Evolutionary conservation across 352 stramenopile genomes (phyloP), one percentile per base, ranked within the genome.

Genomic region (Globisporangium cederbergense): DNA sequence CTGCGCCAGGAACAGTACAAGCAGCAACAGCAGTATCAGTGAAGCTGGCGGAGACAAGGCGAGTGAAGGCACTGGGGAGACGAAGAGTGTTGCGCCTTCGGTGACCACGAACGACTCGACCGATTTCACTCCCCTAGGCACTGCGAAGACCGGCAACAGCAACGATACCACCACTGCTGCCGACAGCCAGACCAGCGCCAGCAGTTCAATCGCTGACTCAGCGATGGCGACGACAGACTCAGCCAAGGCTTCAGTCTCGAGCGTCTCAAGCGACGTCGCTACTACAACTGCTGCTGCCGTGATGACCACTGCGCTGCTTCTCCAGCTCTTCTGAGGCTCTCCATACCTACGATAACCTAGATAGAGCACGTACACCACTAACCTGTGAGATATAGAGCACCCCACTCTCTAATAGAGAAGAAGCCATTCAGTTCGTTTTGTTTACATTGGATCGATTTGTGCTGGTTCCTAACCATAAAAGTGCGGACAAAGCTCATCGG

Each of bases 401-500:
- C 25, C 18, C 36, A 9, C 30, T 42, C 10, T 1, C 11, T n/a
- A 32, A 6, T 4, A 28, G 8, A 56, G 5, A 58, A 42, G 14
- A 2, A 20, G 11, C 30, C 14, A 38, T 4, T 43, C 10, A 43
- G 38, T 20, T 22, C 16, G 7, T 18, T 10, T 14, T 25, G 50
- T 9, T 34, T 20, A 32, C 11, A 7, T 53, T 32, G 16, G 9
- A 5, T n/a, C 4, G 9, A 16, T 18, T 2, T 22, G 28, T 56
- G 32, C 32, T 18, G 18, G 5, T n/a, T 50, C 38, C 13, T 59
- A 51, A 22, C 76, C 62, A 49, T 84, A 88, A 54, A 90, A 90
- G 16, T 70, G 34, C 9, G 73, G 78, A 55, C 81, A 90, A 46
- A 90, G 61, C 28, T 75, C 72, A 40, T 89, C 79, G 9, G 81